phyloP scores from a whole-genome alignment of 352 stramenopile genomes.

The Pythium pyrilobum region DNA sequence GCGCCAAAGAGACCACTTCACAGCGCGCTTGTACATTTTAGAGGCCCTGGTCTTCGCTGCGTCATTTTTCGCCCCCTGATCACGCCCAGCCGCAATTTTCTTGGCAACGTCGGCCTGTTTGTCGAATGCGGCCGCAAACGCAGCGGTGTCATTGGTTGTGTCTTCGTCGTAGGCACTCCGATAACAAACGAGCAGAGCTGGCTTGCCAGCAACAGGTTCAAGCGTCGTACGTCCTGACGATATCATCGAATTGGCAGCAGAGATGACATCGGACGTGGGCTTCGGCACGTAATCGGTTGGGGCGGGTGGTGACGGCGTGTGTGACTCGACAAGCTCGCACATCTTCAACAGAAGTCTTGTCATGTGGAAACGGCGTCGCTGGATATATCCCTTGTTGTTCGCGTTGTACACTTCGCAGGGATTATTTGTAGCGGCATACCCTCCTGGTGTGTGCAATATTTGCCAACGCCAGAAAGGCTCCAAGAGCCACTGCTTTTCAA shows the following conservation, averaged over 20 bases:
- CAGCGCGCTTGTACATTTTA: neutral
- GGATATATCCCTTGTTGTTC: neutral
- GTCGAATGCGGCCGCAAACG: neutral
- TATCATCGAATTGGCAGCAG: neutral
- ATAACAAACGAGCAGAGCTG: neutral
- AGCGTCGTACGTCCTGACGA: neutral
- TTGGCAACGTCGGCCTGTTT: neutral
- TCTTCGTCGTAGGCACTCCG: neutral
- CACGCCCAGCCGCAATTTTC: neutral
- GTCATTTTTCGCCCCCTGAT: neutral
- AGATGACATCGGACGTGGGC: neutral
- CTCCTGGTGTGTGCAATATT: neutral
- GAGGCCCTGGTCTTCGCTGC: neutral
- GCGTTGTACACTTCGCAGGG: neutral
- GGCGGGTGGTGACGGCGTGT: neutral
- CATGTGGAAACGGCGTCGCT: neutral
- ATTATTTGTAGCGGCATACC: neutral
- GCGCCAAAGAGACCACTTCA: neutral
- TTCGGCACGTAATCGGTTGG: neutral
- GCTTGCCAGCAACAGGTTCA: neutral
- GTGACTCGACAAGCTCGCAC: neutral
- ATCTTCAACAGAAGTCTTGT: constrained; percentile 1
- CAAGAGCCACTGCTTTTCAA: neutral
- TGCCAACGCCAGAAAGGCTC: constrained; percentile 2
- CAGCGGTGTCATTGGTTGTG: neutral